Percentiles rank a stretch among this genome's conserved stretches.
phyloP scores from a whole-genome alignment of 1,284 basidiomycete genomes.

The Leccinum griseonigrum region DNA sequence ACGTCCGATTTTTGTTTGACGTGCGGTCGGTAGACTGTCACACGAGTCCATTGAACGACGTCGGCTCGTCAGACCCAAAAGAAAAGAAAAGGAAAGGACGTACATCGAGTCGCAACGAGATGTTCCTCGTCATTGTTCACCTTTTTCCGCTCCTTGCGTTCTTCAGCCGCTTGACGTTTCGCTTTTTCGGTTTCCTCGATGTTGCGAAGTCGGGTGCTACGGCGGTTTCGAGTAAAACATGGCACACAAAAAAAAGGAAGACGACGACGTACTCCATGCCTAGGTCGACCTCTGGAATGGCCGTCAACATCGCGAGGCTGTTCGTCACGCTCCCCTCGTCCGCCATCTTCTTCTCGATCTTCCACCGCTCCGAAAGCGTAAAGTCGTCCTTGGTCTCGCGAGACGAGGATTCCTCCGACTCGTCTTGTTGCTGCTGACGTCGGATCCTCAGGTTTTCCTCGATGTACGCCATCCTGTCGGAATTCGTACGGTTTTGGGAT shows the following conservation, averaged over 20 bases:
- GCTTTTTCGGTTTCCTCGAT: constrained; percentile 97
- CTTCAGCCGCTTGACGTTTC: constrained; percentile 80
- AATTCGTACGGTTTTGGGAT: not conserved
- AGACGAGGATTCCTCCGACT: constrained; percentile 41
- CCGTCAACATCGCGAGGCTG: constrained; percentile 91
- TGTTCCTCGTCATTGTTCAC: constrained; percentile 70
- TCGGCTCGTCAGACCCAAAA: not conserved
- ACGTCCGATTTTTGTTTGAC: constrained; percentile 79
- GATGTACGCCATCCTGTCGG: constrained; percentile 91
- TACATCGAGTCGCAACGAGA: constrained; percentile 82
- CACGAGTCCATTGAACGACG: not conserved
- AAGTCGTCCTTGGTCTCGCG: constrained; percentile 72
- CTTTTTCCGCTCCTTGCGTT: constrained; percentile 56
- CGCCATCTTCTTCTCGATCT: constrained; percentile 51
- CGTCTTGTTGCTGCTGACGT: constrained; percentile 55
- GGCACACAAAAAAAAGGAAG: too few relatives aligned
- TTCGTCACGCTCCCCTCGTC: constrained; percentile 94
- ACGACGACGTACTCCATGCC: constrained; percentile 86
- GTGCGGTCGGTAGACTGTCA: constrained; percentile 78
- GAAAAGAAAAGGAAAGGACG: constrained; percentile 30
- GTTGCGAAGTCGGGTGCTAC: constrained; percentile 86
- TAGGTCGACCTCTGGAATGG: constrained; percentile 95
- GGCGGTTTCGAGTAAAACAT: not conserved
- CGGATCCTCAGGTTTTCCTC: constrained; percentile 88
- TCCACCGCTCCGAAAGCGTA: constrained; percentile 74